phyloP scores from a whole-genome alignment of 805 yeast genomes.

The Pichia scutulata region DNA sequence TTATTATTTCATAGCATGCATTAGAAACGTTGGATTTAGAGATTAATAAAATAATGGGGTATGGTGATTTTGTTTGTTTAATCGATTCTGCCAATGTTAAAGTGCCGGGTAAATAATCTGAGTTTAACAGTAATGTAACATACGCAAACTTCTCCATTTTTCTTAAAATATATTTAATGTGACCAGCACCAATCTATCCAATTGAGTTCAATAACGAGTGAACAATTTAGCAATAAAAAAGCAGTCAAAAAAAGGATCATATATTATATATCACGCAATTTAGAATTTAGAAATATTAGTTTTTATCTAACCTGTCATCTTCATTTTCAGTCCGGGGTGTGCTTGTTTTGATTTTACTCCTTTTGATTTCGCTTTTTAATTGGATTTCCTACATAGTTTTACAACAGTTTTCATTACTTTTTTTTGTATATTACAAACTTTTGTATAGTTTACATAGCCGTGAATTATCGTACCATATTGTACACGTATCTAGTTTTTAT shows the following conservation, averaged over 20 bases:
- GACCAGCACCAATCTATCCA: neutral
- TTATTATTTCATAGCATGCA: slow-evolving; percentile 11
- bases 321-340: neutral
- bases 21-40: slow-evolving; percentile 10
- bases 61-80: slow-evolving; percentile 10
- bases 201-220: no score
- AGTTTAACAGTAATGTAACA: slow-evolving; percentile 29
- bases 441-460: neutral
- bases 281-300: no score
- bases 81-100: slow-evolving; percentile 26
- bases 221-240: no score
- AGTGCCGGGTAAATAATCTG: slow-evolving; percentile 32
- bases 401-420: no score
- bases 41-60: slow-evolving; percentile 21
- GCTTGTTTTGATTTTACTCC: neutral
- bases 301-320: neutral
- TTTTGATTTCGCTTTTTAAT: neutral
- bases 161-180: neutral
- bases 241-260: no score
- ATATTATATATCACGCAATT: no score
- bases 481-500: no score
- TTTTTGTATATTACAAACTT: neutral
- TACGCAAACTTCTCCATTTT: slow-evolving; percentile 18
- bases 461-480: no score
- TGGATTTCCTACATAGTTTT: neutral